phyloP scores from a whole-genome alignment of 179 eudicot species.

The Beta lomatogona region DNA sequence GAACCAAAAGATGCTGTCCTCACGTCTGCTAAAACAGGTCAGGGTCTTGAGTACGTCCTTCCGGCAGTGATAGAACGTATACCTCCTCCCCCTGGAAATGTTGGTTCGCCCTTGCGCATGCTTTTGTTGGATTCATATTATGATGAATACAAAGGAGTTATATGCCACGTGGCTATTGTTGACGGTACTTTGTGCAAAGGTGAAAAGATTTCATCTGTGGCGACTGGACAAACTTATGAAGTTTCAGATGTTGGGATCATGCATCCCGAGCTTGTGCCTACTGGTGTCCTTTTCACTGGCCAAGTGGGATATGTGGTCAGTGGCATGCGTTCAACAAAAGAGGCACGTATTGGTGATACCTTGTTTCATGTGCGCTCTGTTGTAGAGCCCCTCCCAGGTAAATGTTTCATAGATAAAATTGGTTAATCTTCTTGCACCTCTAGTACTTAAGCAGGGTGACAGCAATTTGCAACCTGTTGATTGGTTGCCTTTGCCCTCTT shows the following conservation, averaged over 20 bases:
- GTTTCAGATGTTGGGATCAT: conserved; percentile 87
- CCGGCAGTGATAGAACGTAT: conserved; percentile 89
- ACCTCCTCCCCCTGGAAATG: conserved; percentile 84
- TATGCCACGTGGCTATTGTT: conserved; percentile 94
- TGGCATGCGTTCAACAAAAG: conserved; percentile 96
- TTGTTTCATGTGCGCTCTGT: conserved; percentile 52
- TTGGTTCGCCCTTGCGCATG: conserved; percentile 67
- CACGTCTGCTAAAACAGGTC: conserved; percentile 95
- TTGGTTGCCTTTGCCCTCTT: background rate
- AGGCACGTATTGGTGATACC: conserved; percentile 97
- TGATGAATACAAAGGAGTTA: conserved; percentile 96
- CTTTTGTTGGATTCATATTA: conserved; percentile 92
- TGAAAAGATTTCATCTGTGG: conserved; percentile 79
- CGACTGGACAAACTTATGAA: conserved; percentile 82
- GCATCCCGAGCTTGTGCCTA: conserved; percentile 92
- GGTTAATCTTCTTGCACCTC: background rate
- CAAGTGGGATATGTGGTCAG: conserved; percentile 95
- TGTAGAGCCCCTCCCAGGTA: conserved; percentile 94
- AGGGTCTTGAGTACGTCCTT: conserved; percentile 86
- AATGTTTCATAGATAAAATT: background rate
- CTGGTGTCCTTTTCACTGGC: conserved; percentile 86
- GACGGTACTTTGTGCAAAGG: conserved; percentile 85
- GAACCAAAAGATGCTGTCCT: conserved; percentile 79
- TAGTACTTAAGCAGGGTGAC: background rate
- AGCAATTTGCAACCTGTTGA: background rate